phyloP scores from a whole-genome alignment of 2,329 filamentous ascomycete species.

The Clonostachys rhizophaga region DNA sequence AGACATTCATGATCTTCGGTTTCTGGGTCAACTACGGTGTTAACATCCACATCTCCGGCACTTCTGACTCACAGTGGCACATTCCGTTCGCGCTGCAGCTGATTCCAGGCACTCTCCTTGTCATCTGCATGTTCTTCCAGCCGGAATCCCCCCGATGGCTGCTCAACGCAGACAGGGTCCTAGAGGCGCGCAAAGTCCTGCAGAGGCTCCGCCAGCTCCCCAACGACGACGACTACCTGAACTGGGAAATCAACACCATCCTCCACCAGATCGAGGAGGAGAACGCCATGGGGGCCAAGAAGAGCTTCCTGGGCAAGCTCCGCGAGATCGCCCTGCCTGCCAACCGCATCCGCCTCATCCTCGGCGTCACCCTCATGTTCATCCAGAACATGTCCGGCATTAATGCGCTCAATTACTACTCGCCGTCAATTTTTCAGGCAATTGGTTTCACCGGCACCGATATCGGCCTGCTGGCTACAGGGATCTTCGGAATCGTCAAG shows the following conservation, averaged over 20 bases:
- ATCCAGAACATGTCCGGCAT: conserved; percentile 37
- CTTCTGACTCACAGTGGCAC: conserved; percentile 27
- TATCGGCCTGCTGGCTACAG: conserved; percentile 56
- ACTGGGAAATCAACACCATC: conserved; percentile 5
- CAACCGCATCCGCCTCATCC: conserved; percentile 49
- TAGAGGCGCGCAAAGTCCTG: conserved; percentile 6
- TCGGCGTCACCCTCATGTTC: conserved; percentile 39
- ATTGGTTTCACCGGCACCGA: conserved; percentile 56
- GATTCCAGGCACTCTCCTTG: conserved; percentile 13
- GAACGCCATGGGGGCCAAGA: neutral
- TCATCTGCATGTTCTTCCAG: conserved; percentile 17
- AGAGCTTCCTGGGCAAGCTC: no score
- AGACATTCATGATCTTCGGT: conserved; percentile 42
- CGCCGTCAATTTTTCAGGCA: conserved; percentile 58
- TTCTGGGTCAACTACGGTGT: conserved; percentile 26
- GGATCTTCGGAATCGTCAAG: conserved; percentile 62
- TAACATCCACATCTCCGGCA: conserved; percentile 7
- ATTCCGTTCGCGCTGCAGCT: conserved; percentile 27
- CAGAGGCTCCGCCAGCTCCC: conserved; percentile 7
- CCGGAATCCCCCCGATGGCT: conserved; percentile 24
- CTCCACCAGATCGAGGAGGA: conserved; percentile 8
- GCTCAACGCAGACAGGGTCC: conserved; percentile 2
- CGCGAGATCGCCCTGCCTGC: neutral
- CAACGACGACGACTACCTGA: conserved; percentile 6
- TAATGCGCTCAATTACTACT: conserved; percentile 63